Base-by-base conservation (phyloP, 1,284 basidiomycete species). In the Ustilago curta region DNA sequence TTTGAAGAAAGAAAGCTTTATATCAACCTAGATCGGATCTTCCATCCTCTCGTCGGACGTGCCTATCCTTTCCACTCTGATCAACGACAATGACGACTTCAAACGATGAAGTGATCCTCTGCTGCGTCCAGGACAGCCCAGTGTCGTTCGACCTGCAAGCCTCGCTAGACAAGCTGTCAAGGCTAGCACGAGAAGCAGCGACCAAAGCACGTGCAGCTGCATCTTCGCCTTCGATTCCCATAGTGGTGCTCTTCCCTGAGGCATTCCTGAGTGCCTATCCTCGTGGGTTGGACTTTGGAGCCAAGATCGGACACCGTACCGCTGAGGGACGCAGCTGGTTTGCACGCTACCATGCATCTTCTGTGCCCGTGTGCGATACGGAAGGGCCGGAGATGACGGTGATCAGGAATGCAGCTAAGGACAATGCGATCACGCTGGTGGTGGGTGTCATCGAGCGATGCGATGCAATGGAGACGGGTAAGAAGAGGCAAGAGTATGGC, bases 181-280 rank as follows among this genome's bases (percentile, higher is more conserved):
- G 27, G n/a, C 68, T 77, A 14, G 74, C 77, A 6, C 23, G 37
- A 16, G 43, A 78, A 31, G 77, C 77, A 7, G 66, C 55, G 11
- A 42, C 18, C n/a, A 62, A 73, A 21, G 76, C 72, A 7, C 58
- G 76, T 12, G 54, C 49, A 21, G 53, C 50, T 16, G 64, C 63
- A 0, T 29, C 52, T 16, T 59, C 56, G 7, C 19, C 55, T 8
- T 25, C 42, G 8, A 54, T 51, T 9, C 64, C 70, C n/a, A 59
- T 73, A 8, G 58, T 92, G 2, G 89, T 88, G 27, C 89, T 92
- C 16, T 91, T 92, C 77, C 91, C 91, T 3, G 91, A 92, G 82
- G 91, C 90, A 19, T 91, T 91, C 35, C 62, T 86, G 18, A 73
- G 70, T 25, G 84, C 78, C 5, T 86, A 86, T 50, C 86, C 86